These are phyloP conservation scores for Syncephalastrum sp. DNA, from an alignment of 371 early-diverging fungal species.

Conservation along the genomic window DNA sequence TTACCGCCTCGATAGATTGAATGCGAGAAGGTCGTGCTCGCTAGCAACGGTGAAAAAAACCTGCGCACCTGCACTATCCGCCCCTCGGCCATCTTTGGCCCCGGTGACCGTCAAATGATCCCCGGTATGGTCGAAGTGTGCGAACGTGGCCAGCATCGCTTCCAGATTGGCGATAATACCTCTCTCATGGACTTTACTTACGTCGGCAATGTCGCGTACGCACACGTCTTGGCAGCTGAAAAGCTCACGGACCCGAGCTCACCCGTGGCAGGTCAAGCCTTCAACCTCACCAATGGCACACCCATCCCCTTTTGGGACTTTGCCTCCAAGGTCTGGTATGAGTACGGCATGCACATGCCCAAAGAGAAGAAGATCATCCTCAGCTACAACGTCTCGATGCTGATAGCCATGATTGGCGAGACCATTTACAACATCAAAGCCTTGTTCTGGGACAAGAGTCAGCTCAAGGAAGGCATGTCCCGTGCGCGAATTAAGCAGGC, in stretches of 20 bases:
- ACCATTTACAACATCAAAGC: constrained; percentile 47
- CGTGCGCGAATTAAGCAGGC: constrained; percentile 68
- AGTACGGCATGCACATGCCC: constrained; percentile 49
- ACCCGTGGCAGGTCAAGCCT: constrained; percentile 67
- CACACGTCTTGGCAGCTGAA: constrained; percentile 87
- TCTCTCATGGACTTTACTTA: constrained; percentile 91
- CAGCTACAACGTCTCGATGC: constrained; percentile 39
- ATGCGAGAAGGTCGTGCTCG: constrained; percentile 85
- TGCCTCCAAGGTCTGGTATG: constrained; percentile 64
- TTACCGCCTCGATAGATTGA: constrained; percentile 40
- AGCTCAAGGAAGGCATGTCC: constrained; percentile 60
- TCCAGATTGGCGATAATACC: constrained; percentile 87
- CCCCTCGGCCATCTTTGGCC: constrained; percentile 93
- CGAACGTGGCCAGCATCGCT: constrained; percentile 67
- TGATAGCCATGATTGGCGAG: constrained; percentile 57
- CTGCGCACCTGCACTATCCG: constrained; percentile 80
- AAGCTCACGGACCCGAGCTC: constrained; percentile 53
- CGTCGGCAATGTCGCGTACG: constrained; percentile 91
- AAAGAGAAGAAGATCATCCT: constrained; percentile 47
- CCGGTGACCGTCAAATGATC: constrained; percentile 85
- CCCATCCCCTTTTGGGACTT: constrained; percentile 95
- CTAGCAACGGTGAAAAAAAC: constrained; percentile 67
- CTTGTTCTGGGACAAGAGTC: constrained; percentile 41
- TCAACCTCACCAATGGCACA: constrained; percentile 90
- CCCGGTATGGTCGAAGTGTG: constrained; percentile 77